Evolutionary conservation across 139 green algal species (phyloP).

Genomic region (Desmodesmus armatus): DNA sequence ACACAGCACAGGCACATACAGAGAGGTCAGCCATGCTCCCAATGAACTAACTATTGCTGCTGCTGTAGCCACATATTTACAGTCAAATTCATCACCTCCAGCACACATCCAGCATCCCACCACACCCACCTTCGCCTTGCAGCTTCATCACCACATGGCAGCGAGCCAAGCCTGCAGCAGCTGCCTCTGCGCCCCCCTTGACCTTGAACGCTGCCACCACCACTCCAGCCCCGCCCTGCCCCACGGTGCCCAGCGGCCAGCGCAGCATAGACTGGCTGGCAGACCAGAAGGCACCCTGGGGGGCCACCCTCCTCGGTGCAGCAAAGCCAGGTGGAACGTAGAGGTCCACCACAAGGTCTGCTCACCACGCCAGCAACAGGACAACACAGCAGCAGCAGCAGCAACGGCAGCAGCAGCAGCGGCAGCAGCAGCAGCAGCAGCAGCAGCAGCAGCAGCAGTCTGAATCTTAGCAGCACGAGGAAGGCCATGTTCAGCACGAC

Average conservation of each 20-base stretch:
- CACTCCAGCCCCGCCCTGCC: neutral
- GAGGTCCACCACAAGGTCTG: conserved; percentile 18
- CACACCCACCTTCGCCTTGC: neutral
- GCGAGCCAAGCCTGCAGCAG: conserved; percentile 25
- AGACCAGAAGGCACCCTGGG: conserved; percentile 13
- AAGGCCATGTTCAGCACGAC: too few species aligned
- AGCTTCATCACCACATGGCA: conserved; percentile 16
- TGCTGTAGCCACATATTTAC: too few species aligned
- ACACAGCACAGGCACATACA: neutral
- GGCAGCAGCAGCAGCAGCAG: neutral
- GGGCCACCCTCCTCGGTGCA: neutral
- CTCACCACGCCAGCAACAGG: neutral
- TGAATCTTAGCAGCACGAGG: too few species aligned
- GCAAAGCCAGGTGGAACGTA: conserved; percentile 22
- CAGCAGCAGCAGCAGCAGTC: neutral
- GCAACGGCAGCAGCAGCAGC: neutral
- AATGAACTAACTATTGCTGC: neutral
- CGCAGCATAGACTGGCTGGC: conserved; percentile 31
- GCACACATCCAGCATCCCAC: neutral
- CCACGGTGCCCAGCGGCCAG: conserved; percentile 1
- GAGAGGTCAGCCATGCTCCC: neutral
- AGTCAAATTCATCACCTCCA: too few species aligned
- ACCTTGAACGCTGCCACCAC: conserved; percentile 34
- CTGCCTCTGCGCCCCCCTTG: conserved; percentile 9
- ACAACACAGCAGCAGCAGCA: neutral